phyloP scores from a whole-genome alignment of 495 filamentous ascomycete species.

The Penicillium steckii region DNA sequence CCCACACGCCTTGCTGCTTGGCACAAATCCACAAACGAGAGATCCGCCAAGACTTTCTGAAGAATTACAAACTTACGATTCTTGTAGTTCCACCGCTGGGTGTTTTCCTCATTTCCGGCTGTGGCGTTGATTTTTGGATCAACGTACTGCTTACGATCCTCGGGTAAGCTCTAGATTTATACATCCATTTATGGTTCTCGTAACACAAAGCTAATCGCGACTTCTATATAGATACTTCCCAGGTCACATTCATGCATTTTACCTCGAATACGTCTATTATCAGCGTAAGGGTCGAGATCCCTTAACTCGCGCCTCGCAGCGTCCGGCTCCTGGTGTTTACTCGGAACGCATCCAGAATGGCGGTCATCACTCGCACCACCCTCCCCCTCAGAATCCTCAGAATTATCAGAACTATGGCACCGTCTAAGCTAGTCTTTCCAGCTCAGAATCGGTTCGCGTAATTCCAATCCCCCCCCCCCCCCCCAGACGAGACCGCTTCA shows the following conservation, averaged over 20 bases:
- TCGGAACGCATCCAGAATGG: conserved; percentile 75
- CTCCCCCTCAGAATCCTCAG: too few relatives aligned
- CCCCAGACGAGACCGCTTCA: too few relatives aligned
- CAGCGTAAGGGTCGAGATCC: conserved; percentile 60
- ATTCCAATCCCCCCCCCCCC: too few relatives aligned
- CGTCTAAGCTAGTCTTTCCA: conserved; percentile 23
- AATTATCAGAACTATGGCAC: conserved; percentile 48
- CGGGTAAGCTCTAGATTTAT: conserved; percentile 44
- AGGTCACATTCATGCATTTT: conserved; percentile 88
- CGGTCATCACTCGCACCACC: conserved; percentile 40
- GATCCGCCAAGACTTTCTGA: too few relatives aligned
- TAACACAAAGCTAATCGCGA: conserved; percentile 3
- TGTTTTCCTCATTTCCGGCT: conserved; percentile 62
- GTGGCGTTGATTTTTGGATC: conserved; percentile 62
- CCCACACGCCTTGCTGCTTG: not conserved
- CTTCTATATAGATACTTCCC: conserved; percentile 60
- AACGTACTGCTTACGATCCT: conserved; percentile 63
- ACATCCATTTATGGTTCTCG: too few relatives aligned
- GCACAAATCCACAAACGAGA: too few relatives aligned
- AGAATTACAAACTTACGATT: conserved; percentile 13
- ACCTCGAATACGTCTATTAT: conserved; percentile 86
- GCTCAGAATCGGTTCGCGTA: too few relatives aligned
- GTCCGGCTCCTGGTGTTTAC: conserved; percentile 71
- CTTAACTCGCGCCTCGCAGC: conserved; percentile 43
- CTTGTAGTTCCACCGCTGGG: conserved; percentile 66